phyloP scores from a whole-genome alignment of 129 eudicot genomes.

The Escallonia herrerae region DNA sequence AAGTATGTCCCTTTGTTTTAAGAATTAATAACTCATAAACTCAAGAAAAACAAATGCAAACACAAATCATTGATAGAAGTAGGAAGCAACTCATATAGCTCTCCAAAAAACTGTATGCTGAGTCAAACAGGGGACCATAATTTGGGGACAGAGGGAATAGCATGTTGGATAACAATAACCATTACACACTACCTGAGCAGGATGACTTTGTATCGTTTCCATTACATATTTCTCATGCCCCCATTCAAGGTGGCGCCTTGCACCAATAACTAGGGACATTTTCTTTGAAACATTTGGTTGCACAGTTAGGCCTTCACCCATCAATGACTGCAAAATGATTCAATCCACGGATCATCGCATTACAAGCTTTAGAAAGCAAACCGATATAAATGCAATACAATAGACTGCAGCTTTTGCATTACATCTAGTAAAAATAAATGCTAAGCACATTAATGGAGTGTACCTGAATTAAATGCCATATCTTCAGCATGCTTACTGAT shows the following conservation, averaged over 20 bases:
- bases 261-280: constrained; percentile 78
- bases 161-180: background rate
- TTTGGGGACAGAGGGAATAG: background rate
- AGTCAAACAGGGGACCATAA: too few species aligned
- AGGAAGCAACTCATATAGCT: too few species aligned
- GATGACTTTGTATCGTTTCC: constrained; percentile 91
- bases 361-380: constrained; percentile 6
- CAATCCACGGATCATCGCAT: constrained; percentile 1
- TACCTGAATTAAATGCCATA: constrained; percentile 93
- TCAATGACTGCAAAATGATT: constrained; percentile 40
- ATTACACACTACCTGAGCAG: constrained; percentile 62
- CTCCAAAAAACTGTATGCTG: too few species aligned
- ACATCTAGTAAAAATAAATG: background rate
- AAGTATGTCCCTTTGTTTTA: too few species aligned
- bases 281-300: constrained; percentile 52
- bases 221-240: constrained; percentile 87
- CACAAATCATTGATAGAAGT: too few species aligned
- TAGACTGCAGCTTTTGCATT: constrained; percentile 1
- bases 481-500: constrained; percentile 88
- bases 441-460: constrained; percentile 2
- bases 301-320: constrained; percentile 61
- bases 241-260: constrained; percentile 90
- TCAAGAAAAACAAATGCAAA: too few species aligned
- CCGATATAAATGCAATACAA: background rate
- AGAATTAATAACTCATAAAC: too few species aligned